Conservation (phyloP, 176 grass and related monocot species). For the Zea mays region DNA sequence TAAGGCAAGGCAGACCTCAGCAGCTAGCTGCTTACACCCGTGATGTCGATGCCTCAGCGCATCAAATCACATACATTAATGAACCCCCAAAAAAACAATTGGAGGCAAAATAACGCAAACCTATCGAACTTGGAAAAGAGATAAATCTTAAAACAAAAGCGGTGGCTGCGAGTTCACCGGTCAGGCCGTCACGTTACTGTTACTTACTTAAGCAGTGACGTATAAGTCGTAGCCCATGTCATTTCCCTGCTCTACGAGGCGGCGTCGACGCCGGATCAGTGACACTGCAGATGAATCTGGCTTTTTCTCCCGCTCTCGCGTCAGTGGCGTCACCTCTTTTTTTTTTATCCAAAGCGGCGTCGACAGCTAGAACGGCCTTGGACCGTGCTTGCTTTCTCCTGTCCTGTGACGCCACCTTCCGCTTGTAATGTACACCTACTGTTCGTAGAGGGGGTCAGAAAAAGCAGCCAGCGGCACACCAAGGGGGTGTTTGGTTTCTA, state of each 20-base stretch:
- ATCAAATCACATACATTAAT: neutral
- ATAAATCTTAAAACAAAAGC: neutral
- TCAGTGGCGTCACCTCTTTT: neutral
- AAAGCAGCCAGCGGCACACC: neutral
- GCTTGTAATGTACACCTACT: too few relatives aligned
- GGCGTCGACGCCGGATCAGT: neutral
- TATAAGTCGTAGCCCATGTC: neutral
- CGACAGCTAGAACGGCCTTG: neutral
- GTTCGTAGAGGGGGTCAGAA: neutral
- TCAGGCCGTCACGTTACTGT: neutral
- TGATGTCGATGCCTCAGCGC: neutral
- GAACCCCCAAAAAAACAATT: neutral
- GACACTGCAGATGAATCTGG: neutral
- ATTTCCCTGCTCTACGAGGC: neutral
- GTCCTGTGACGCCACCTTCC: neutral
- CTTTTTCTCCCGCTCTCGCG: neutral
- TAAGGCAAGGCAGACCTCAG: neutral
- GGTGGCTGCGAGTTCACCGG: neutral
- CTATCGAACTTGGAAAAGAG: neutral
- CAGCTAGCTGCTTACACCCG: neutral
- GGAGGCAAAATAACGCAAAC: neutral
- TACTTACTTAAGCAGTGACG: slow-evolving; percentile 23
- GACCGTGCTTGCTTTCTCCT: neutral
- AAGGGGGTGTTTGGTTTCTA: too few relatives aligned
- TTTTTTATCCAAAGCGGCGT: neutral